Base-by-base conservation (phyloP, 148 eudicot genomes). In the Rhododendron mucronatum region DNA sequence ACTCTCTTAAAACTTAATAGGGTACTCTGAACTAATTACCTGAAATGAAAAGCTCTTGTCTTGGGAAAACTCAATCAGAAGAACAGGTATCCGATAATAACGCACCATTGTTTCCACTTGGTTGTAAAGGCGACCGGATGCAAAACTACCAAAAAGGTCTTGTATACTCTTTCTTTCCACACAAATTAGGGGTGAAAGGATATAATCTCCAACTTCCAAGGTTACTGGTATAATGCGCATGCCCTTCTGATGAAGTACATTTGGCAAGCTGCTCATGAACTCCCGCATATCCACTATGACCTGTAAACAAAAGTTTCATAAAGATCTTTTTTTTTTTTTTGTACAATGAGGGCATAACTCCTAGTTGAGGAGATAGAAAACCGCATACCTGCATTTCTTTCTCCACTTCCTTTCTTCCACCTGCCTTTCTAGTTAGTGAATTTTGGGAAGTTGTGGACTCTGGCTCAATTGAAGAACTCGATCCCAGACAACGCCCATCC, bases 221-320 rank as follows among this genome's bases (percentile, higher is more conserved):
- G 94, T 94, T 89, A 97, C 96, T 57, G 99, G 99, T 80, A 93
- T 93, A 75, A 97, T 97, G 83, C 94, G 95, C 96, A 97, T 93
- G 83, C 98, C 98, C 92, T 93, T 97, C 87, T 97, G 98, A 91
- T 97, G 98, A 71, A 97, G 98, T 65, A 97, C 99, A 91, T 97
- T 97, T 21, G 99, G 99, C 88, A 97, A 95, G 93, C 96, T 97
- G 90, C 99, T 97, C 99, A 97, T 97, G 90, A 97, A 97, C 88
- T 97, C 99, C 89, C 99, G 92, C 99, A 97, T 97, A 86, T 97
- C 99, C 88, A 97, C 99, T 85, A 97, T 97, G 83, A 97, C 93
- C 99, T 97, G 81, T 26, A 84, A 86, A 81, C 39, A 87, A 55
- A 37, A 33, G 65, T 15, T 53, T 53, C 50, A 83, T 67, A 44